Evolutionary conservation across 2,329 filamentous ascomycete species (phyloP).

Genomic region (Alternaria brassicae): DNA sequence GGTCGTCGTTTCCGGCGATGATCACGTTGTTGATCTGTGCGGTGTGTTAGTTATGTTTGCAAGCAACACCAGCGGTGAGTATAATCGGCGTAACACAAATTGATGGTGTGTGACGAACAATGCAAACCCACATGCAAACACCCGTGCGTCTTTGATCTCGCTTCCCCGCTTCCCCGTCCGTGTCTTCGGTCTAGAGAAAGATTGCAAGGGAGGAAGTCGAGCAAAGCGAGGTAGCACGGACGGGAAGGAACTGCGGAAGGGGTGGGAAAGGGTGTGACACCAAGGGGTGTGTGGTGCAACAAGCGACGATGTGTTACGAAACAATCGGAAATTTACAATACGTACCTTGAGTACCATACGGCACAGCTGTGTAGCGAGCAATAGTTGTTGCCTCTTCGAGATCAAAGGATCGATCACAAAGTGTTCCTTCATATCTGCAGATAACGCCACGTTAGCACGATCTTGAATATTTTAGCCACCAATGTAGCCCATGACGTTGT

Average conservation of each 20-base stretch:
- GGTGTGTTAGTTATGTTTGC: conserved; percentile 16
- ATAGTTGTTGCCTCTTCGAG: conserved; percentile 95
- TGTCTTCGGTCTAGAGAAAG: conserved; percentile 8
- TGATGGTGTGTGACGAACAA: conserved; percentile 30
- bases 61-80: conserved; percentile 11
- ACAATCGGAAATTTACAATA: conserved; percentile 28
- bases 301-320: conserved; percentile 18
- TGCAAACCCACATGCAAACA: conserved; percentile 14
- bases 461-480: conserved; percentile 17
- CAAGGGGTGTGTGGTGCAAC: conserved; percentile 11
- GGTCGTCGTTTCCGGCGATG: conserved; percentile 83
- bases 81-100: conserved; percentile 15
- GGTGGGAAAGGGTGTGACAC: conserved; percentile 14
- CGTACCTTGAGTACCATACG: conserved; percentile 76
- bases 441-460: conserved; percentile 35
- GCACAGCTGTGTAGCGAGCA: conserved; percentile 95
- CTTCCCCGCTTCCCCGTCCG: conserved; percentile 33
- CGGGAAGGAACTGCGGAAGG: conserved; percentile 16
- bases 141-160: conserved; percentile 13
- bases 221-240: conserved; percentile 15
- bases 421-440: conserved; percentile 87
- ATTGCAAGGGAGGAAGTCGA: conserved; percentile 19
- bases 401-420: conserved; percentile 99
- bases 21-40: conserved; percentile 85
- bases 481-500: conserved; percentile 11